These are phyloP conservation scores for Huntiella omanensis DNA, from an alignment of 2,329 filamentous ascomycete species.

Conservation along the genomic window DNA sequence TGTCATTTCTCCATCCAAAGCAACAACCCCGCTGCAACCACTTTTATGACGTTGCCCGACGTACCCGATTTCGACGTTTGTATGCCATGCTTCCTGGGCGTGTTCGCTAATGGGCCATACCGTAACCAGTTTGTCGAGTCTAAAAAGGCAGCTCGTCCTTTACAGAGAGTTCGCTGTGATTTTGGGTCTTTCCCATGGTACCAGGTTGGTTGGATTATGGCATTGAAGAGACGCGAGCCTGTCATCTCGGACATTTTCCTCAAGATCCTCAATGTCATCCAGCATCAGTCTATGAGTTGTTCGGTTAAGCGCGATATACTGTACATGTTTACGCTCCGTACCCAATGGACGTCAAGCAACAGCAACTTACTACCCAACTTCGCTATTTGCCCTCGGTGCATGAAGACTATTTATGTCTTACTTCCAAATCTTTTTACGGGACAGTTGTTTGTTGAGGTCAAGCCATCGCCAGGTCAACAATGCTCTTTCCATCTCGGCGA, in stretches of 20 bases:
- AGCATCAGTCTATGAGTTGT: slow-evolving; percentile 30
- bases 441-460: slow-evolving; percentile 39
- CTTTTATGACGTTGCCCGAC: slow-evolving; percentile 58
- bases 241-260: slow-evolving; percentile 50
- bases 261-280: slow-evolving; percentile 36
- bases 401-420: slow-evolving; percentile 46
- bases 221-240: slow-evolving; percentile 45
- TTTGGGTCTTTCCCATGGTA: slow-evolving; percentile 66
- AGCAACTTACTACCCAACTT: slow-evolving; percentile 49
- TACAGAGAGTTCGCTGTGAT: slow-evolving; percentile 42
- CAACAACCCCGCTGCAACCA: slow-evolving; percentile 44
- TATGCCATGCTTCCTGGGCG: slow-evolving; percentile 53
- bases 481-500: slow-evolving; percentile 38
- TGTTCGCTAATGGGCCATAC: slow-evolving; percentile 52
- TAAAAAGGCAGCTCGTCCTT: slow-evolving; percentile 19
- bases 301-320: slow-evolving; percentile 31
- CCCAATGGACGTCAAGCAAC: slow-evolving; percentile 39
- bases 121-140: slow-evolving; percentile 43
- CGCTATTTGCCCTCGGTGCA: slow-evolving; percentile 54
- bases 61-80: slow-evolving; percentile 63
- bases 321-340: slow-evolving; percentile 58
- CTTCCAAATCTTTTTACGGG: slow-evolving; percentile 25
- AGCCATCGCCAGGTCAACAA: slow-evolving; percentile 7
- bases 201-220: slow-evolving; percentile 67
- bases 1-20: slow-evolving; percentile 36